phyloP scores from a whole-genome alignment of 2,329 filamentous ascomycete genomes.

The Magnaporthales sp. region DNA sequence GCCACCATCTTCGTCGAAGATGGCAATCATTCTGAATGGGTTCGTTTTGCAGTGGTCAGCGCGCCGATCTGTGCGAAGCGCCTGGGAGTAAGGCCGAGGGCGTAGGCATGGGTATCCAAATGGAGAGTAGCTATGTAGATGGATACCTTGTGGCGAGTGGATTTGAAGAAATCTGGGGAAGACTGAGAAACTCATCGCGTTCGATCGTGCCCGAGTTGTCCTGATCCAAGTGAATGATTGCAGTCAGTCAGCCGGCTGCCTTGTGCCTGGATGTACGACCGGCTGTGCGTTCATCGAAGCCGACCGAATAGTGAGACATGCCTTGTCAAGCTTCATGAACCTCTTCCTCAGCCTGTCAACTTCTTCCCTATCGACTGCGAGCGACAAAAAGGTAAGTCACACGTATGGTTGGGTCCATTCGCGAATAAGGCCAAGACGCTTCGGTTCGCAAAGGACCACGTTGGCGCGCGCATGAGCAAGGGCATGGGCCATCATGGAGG shows the following conservation, averaged over 20 bases:
- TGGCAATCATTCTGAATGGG: conserved; percentile 79
- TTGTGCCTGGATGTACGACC: background rate
- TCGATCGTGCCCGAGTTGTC: conserved; percentile 98
- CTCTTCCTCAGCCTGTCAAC: conserved; percentile 91
- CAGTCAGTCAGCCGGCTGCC: background rate
- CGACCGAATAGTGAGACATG: conserved; percentile 30
- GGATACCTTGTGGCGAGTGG: conserved; percentile 82
- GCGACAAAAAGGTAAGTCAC: background rate
- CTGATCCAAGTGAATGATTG: conserved; percentile 34
- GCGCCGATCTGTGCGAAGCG: background rate
- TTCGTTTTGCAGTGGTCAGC: background rate
- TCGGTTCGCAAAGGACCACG: background rate
- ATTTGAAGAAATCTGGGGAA: conserved; percentile 96
- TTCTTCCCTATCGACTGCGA: conserved; percentile 86
- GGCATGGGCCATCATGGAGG: background rate
- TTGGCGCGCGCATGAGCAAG: background rate
- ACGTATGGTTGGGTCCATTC: background rate
- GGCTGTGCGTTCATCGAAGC: background rate
- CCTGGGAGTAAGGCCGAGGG: background rate
- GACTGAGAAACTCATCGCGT: conserved; percentile 92
- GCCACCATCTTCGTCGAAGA: conserved; percentile 97
- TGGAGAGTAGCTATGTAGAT: background rate
- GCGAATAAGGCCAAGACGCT: background rate
- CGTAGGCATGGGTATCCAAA: background rate
- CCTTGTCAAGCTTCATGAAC: conserved; percentile 99